Base-by-base conservation (phyloP, 2,329 filamentous ascomycete genomes). In the Microsporum audouinii region DNA sequence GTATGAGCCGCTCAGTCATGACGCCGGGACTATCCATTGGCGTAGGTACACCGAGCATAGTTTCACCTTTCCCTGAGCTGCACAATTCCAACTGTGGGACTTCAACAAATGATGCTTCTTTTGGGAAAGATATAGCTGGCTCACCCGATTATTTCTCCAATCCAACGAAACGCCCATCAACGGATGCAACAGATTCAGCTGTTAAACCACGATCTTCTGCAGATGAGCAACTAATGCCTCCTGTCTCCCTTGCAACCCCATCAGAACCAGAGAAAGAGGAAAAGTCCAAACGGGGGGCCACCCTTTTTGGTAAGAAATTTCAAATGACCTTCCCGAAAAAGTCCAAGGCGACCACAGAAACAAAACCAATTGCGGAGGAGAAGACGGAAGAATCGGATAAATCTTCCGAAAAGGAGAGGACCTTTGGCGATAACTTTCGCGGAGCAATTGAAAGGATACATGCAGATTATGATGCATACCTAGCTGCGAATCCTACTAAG, bases 301-400 rank as follows among this genome's bases (percentile, higher is more conserved):
- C 82, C 1, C 78, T 89, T 4, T 95, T 95, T 71, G 85, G 88
- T 49, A 94, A 91, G 76, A 89, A 89, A 68, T 91, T 95, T 73
- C 85, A 88, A 56, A 87, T 89, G 83, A 82, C 80, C 63, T 82
- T 74, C 66, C 87, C 86, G 3, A 96, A 95, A 78, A 96, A 95
- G 74, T 79, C 92, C 12, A 83, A 89, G 14, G 82, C 83, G 0
- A 83, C 63, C 31, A 82, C 82, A 4, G 82, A 87, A 65, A 75
- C 88, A 63, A 95, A 94, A 71, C 85, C 89, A 0, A 82, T 83
- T 0, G 80, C 85, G 0, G 89, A 94, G 66, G 89, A 95, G 70
- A 92, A 91, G 72, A 70, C 75, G 1, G 82, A 84, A 63, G 80
- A 82, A 63, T 76, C 76, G 0, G 73, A 77, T 36, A 77, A 76